Percentiles rank a stretch among this genome's conserved stretches.
Evolutionary conservation across 208 protist genomes (phyloP).

Genomic region (Porcisia deanei): DNA sequence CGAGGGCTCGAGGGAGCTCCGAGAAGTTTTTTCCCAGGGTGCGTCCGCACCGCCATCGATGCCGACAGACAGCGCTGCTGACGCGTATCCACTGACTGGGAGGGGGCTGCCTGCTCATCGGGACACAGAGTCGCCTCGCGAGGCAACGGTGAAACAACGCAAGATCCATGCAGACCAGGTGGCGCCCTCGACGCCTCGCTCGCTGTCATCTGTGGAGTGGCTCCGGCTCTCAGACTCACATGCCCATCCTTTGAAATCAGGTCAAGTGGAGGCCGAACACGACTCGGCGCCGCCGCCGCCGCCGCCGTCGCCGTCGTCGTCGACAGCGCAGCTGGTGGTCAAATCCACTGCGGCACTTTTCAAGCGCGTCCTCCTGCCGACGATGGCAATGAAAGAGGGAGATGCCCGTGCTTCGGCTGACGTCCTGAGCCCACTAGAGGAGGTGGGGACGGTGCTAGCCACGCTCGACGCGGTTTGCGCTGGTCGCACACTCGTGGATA

Average conservation of each 20-base stretch:
- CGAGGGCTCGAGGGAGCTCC: neutral
- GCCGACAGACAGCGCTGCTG: neutral
- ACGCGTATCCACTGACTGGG: neutral
- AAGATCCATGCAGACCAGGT: neutral
- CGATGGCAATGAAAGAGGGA: neutral
- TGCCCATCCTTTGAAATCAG: neutral
- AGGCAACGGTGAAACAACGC: neutral
- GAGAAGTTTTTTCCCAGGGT: neutral
- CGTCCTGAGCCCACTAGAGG: constrained; percentile 21
- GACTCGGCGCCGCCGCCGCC: neutral
- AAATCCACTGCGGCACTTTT: constrained; percentile 1
- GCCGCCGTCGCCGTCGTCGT: neutral
- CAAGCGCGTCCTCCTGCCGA: neutral
- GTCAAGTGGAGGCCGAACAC: neutral
- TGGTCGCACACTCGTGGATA: constrained; percentile 43
- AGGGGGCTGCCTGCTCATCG: neutral
- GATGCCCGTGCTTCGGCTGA: neutral
- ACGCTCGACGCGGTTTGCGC: constrained; percentile 40
- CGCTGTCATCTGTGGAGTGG: neutral
- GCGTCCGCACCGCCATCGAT: neutral
- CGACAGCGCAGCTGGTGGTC: neutral
- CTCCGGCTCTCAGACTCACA: constrained; percentile 1
- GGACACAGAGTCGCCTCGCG: neutral
- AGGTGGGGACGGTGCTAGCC: constrained; percentile 57
- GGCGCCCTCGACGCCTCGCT: neutral